Evolutionary conservation across 768 basidiomycete genomes (phyloP), one percentile per base, ranked within the genome.

Genomic region (Auricularia heimuer): DNA sequence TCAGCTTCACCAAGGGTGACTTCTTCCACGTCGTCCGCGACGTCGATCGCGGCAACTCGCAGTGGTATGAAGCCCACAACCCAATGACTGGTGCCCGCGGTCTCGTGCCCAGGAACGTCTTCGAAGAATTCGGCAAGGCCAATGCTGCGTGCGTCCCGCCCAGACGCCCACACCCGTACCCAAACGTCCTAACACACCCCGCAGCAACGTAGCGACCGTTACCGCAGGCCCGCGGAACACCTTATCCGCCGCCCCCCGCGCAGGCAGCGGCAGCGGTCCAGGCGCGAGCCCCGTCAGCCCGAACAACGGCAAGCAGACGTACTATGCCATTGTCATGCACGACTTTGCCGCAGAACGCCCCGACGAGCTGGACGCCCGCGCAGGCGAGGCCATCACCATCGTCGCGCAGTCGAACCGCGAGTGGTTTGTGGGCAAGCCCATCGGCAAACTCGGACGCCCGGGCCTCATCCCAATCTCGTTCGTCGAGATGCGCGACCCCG

Each of bases 321-420:
- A 90, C 73, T 99, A 97, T 73, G 97, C 96, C 29, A 83, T 96
- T 69, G 97, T 99, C 34, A 83, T 94, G 67, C 96, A 98, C 72
- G 95, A 98, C 71, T 99, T 99, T 70, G 74, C 80, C 12, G 95
- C 97, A n/a, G 97, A 99, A 75, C 85, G 97, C 56, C 84, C 92
- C 3, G 97, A 99, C 73, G 97, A 99, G 72, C 85, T 99, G 58
- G 95, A 96, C 67, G 96, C 96, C 1, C 94, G 90, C 71, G 84
- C 88, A 0, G 96, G 95, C 42, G 97, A 99, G 71, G 83, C 92
- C 7, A 92, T 99, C 73, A 90, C 95, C 18, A 93, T 99, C 66
- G 97, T 98, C 65, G 97, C 97, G 0, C 97, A 98, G 75, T 98
- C 95, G n/a, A 99, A 98, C 73, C 92, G 94, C 68, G 97, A 99